Evolutionary conservation across 2,329 filamentous ascomycete species (phyloP), one percentile per base, ranked within the genome.

Genomic region (Westerdykella aurantiaca): DNA sequence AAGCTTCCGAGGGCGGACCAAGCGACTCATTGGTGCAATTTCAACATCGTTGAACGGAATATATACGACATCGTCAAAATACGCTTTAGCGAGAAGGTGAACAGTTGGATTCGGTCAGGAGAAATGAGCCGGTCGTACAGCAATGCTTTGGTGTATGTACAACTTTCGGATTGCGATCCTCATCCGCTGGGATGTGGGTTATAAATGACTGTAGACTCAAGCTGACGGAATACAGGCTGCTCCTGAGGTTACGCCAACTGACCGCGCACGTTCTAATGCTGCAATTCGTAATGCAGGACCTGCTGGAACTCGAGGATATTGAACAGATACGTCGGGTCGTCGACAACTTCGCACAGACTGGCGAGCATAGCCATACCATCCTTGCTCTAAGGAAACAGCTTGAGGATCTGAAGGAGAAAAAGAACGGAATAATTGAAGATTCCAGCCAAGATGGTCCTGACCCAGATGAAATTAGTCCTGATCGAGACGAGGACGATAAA

Each of bases 31-130:
- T 60, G 55, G 48, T 62, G 78, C 1, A 52, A 74, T 0, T 79
- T 82, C 58, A 78, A 75, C 12, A 46, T 64, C 0, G 66, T 78
- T 1, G 79, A 82, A 56, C 64, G 69, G 2, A 63, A 67, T 2
- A 69, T 82, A 25, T 82, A 82, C 47, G 65, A 74, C 2, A 74
- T 78, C 38, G 73, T 82, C 1, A 62, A 63, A 4, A 46, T 57
- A 7, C 63, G 71, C 12, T 74, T 75, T 45, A 53, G 72, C 9
- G 45, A 59, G 12, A 57, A 66, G 29, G 70, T 78, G 58, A 73
- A 73, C 41, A 47, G 43, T 17, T 57, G 49, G 45, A 40, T 62
- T 37, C 34, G 51, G 31, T 45, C 50, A 5, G 44, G 50, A 2
- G 47, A 52, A 1, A 31, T 67, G 2, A 55, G 66, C 5, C 61